These are phyloP conservation scores for Adansonia grandidieri DNA, from an alignment of 441 rosid genomes.

Conservation along the genomic window DNA sequence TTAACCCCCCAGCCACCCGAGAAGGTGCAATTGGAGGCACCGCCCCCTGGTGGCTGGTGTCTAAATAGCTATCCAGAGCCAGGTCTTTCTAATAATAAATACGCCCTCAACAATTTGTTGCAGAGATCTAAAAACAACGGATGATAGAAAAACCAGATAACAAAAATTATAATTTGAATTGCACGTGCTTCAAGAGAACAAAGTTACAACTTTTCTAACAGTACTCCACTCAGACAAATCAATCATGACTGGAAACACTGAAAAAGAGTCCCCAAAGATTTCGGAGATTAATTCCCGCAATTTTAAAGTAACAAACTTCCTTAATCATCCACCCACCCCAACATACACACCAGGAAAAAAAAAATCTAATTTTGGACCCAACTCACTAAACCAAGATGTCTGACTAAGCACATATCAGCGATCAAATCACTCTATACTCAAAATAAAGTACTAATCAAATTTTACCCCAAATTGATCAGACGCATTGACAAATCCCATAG, in stretches of 20 bases:
- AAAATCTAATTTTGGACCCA: conserved; percentile 38
- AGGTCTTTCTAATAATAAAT: conserved; percentile 45
- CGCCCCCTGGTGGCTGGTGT: conserved; percentile 61
- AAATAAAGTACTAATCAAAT: conserved; percentile 25
- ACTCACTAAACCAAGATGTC: conserved; percentile 1
- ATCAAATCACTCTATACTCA: conserved; percentile 11
- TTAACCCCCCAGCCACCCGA: conserved; percentile 79
- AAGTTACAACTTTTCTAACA: conserved; percentile 10
- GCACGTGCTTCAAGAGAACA: conserved; percentile 16
- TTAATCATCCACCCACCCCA: not conserved
- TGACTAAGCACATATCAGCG: not conserved
- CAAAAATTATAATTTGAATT: conserved; percentile 23
- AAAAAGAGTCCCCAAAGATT: conserved; percentile 5
- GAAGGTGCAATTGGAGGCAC: conserved; percentile 76
- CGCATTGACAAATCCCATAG: conserved; percentile 20
- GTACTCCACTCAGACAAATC: conserved; percentile 11
- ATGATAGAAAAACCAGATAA: conserved; percentile 32
- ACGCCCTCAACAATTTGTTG: conserved; percentile 43
- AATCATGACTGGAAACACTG: conserved; percentile 17
- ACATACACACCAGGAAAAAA: not conserved
- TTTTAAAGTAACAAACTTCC: not conserved
- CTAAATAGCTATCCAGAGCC: conserved; percentile 79
- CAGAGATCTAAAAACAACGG: conserved; percentile 43
- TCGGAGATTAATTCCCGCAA: not conserved
- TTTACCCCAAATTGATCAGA: conserved; percentile 28